Conservation (phyloP, 345 rosid species). For the Firmiana major region DNA sequence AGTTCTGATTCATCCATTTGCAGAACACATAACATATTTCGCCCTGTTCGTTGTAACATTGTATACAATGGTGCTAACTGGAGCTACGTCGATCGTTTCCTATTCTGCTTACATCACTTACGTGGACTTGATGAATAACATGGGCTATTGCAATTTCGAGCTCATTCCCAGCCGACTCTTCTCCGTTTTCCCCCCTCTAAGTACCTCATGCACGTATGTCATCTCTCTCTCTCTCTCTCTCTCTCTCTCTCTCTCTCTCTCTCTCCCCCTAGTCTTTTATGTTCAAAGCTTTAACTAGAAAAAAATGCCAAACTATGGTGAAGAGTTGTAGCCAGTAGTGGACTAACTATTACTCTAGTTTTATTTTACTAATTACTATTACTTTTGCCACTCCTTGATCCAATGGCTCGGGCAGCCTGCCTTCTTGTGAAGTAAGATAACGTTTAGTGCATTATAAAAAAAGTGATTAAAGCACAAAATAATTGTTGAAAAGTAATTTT, state of each 20-base stretch:
- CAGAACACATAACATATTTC: constrained; percentile 55
- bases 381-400: no score
- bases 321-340: no score
- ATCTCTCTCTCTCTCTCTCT: background rate
- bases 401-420: no score
- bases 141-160: constrained; percentile 93
- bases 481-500: no score
- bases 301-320: no score
- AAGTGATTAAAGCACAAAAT: no score
- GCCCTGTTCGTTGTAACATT: constrained; percentile 46
- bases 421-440: no score
- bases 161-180: constrained; percentile 54
- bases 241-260: background rate
- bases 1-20: constrained; percentile 88
- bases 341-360: no score
- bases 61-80: constrained; percentile 9
- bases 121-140: constrained; percentile 70
- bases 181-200: constrained; percentile 64
- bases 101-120: constrained; percentile 32
- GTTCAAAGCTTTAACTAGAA: no score
- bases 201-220: constrained; percentile 60
- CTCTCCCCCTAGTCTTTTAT: no score
- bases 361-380: no score
- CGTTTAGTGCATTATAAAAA: no score
- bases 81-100: constrained; percentile 34